phyloP scores from a whole-genome alignment of 2,329 filamentous ascomycete genomes.

The Calonectria crousiana region DNA sequence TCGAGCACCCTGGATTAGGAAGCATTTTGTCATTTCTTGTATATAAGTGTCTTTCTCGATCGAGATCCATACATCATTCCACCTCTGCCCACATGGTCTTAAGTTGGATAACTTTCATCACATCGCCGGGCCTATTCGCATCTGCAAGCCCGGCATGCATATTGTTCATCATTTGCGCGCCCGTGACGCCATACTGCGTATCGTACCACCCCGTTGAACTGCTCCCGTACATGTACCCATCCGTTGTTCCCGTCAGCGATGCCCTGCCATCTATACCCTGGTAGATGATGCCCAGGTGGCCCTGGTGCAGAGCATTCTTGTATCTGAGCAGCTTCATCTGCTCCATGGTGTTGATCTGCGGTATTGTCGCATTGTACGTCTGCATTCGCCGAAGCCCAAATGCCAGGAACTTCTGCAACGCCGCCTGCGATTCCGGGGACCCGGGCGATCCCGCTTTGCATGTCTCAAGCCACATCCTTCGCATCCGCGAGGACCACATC shows the following conservation, averaged over 20 bases:
- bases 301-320: slow-evolving; percentile 50
- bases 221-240: slow-evolving; percentile 50
- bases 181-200: slow-evolving; percentile 49
- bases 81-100: slow-evolving; percentile 48
- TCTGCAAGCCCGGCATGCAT: slow-evolving; percentile 48
- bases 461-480: slow-evolving; percentile 47
- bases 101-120: slow-evolving; percentile 44
- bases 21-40: neutral
- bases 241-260: slow-evolving; percentile 42
- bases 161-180: slow-evolving; percentile 48
- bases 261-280: slow-evolving; percentile 46
- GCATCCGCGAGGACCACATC: slow-evolving; percentile 55
- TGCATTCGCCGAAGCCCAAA: slow-evolving; percentile 44
- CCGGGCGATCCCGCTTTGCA: slow-evolving; percentile 44
- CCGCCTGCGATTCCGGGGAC: slow-evolving; percentile 40
- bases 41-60: neutral
- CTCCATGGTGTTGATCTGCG: slow-evolving; percentile 45
- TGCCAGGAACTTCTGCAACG: slow-evolving; percentile 42
- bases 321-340: slow-evolving; percentile 46
- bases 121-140: slow-evolving; percentile 42
- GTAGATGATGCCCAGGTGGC: slow-evolving; percentile 49
- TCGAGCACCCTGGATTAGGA: neutral
- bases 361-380: slow-evolving; percentile 46
- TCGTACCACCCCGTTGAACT: slow-evolving; percentile 51
- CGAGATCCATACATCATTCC: slow-evolving; percentile 36